These are phyloP conservation scores for Vitis hybrid DNA, from an alignment of 177 flowering plant genomes.

Conservation along the genomic window DNA sequence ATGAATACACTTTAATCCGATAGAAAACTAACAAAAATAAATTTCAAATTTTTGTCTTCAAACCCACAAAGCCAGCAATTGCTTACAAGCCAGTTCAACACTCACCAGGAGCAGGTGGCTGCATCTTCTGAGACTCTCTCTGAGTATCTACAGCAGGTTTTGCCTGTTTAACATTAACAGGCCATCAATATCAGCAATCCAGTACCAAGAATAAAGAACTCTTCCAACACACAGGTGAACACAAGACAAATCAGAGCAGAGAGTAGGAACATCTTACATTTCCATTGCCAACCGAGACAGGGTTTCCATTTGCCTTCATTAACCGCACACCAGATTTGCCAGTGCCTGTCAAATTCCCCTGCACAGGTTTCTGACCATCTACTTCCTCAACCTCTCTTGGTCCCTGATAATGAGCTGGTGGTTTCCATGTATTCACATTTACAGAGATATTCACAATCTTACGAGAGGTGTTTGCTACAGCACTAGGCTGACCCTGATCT, in stretches of 20 bases:
- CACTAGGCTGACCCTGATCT: slow-evolving; percentile 41
- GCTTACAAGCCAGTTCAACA: neutral
- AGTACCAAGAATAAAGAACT: slow-evolving; percentile 1
- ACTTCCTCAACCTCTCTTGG: slow-evolving; percentile 28
- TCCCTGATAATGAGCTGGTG: slow-evolving; percentile 60
- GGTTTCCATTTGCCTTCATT: slow-evolving; percentile 38
- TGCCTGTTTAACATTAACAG: slow-evolving; percentile 37
- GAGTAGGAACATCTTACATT: slow-evolving; percentile 50
- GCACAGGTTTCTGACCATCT: slow-evolving; percentile 28
- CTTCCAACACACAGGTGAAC: neutral
- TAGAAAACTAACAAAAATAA: neutral
- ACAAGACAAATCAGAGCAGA: neutral
- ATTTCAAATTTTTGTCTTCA: neutral
- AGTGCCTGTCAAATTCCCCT: slow-evolving; percentile 27
- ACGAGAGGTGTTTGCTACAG: slow-evolving; percentile 38
- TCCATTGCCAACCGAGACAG: slow-evolving; percentile 35
- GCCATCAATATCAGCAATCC: slow-evolving; percentile 8
- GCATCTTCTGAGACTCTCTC: slow-evolving; percentile 36
- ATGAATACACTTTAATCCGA: too few species aligned
- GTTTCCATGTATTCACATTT: slow-evolving; percentile 74
- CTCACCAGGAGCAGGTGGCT: slow-evolving; percentile 49
- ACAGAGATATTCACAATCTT: slow-evolving; percentile 58
- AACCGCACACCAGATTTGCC: slow-evolving; percentile 29
- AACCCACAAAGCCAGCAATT: neutral
- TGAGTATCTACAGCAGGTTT: slow-evolving; percentile 29